Base-by-base conservation (phyloP, 2,329 filamentous ascomycete species). In the Fusarium foetens region DNA sequence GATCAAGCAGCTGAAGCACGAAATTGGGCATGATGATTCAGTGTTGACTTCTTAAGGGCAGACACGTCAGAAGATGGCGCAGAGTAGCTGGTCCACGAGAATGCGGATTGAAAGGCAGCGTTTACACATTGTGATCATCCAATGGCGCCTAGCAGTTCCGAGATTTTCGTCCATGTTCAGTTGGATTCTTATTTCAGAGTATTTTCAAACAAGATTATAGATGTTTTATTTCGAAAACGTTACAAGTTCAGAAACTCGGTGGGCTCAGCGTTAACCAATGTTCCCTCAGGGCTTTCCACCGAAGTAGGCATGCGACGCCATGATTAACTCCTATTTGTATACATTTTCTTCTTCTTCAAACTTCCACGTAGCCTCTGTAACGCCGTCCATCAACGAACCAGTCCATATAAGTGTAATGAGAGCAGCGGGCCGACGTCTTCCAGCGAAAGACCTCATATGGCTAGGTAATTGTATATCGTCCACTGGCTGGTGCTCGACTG, bases 381-480 rank as follows among this genome's bases (percentile, higher is more conserved):
- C 66, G 57, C 59, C 68, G 6, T 27, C 36, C 21, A 14, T 39
- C 33, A 60, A 61, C 55, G 43, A 49, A 35, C 21, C 39, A 19
- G n/a, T 35, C 35, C 31, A 21, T 55, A 29, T 21, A 68, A 48
- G 42, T 29, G 46, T 46, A 29, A 17, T 27, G 31, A 54, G 51
- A 46, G 41, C 36, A 60, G 33, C n/a, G 31, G 33, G 46, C 11
- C 19, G 23, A 41, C 48, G n/a, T 19, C 21, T 39, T n/a, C 14
- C 29, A 39, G 29, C 46, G 63, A 43, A 27, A 38, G 14, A n/a
- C n/a, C 23, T 13, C 46, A 42, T 38, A 38, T 27, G n/a, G 19
- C 72, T 85, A 97, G 63, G 94, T 90, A 77, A 98, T 94, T 49
- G 90, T 97, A 80, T 98, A 99, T 77, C 95, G 89, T 65, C 94